phyloP scores from a whole-genome alignment of 352 stramenopile species.

The Phytophthora citricola region DNA sequence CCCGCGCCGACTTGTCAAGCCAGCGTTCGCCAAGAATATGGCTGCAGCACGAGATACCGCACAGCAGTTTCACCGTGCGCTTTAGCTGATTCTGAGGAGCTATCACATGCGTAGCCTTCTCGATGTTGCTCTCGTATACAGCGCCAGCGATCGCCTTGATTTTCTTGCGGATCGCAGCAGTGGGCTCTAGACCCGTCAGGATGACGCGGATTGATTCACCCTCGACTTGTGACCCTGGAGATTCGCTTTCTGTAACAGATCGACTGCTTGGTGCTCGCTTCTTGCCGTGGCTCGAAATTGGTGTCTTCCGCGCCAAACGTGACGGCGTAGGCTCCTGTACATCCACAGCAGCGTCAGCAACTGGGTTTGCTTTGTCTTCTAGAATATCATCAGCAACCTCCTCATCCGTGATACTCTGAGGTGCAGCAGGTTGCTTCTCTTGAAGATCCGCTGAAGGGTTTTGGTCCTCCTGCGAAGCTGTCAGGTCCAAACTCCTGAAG shows the following conservation, averaged over 20 bases:
- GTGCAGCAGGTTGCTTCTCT: neutral
- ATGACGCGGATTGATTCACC: conserved; percentile 42
- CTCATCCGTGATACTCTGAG: neutral
- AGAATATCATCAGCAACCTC: neutral
- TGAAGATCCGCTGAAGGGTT: neutral
- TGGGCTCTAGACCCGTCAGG: conserved; percentile 56
- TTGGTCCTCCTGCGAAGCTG: conserved; percentile 2
- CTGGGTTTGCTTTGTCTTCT: neutral
- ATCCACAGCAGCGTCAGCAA: neutral
- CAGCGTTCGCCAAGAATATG: conserved; percentile 60
- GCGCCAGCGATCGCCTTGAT: conserved; percentile 53
- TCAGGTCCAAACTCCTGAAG: conserved; percentile 2
- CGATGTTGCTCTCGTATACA: conserved; percentile 50
- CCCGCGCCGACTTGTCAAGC: conserved; percentile 50
- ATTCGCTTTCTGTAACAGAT: conserved; percentile 25
- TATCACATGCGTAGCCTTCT: conserved; percentile 58
- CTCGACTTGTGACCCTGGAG: conserved; percentile 20
- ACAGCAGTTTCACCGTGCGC: conserved; percentile 67
- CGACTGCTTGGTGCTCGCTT: conserved; percentile 20
- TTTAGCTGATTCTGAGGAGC: conserved; percentile 52
- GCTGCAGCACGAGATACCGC: conserved; percentile 57
- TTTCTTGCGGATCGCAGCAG: conserved; percentile 44
- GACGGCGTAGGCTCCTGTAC: neutral
- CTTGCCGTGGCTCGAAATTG: conserved; percentile 3
- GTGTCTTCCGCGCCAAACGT: conserved; percentile 2